Evolutionary conservation across 768 basidiomycete genomes (phyloP).

Genomic region (Leccinum variicolor): DNA sequence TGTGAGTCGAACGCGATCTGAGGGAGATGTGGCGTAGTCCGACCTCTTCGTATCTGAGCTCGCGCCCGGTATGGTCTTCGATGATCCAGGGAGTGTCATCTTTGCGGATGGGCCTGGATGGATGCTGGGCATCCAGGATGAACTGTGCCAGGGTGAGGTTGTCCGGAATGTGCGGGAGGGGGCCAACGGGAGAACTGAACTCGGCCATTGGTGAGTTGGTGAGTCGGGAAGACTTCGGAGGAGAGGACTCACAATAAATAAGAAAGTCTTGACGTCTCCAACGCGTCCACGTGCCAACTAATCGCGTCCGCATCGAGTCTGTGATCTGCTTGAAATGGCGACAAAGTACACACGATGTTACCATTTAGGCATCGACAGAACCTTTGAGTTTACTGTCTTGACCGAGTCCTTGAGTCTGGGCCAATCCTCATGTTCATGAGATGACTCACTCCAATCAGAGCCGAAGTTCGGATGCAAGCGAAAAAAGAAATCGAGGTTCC

Average conservation of each 20-base stretch:
- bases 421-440: background rate
- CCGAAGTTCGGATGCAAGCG: no score
- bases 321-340: background rate
- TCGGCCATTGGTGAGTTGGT: slow-evolving; percentile 21
- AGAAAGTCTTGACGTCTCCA: background rate
- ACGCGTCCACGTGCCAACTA: background rate
- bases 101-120: slow-evolving; percentile 25
- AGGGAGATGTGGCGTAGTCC: background rate
- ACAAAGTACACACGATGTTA: background rate
- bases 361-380: background rate
- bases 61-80: slow-evolving; percentile 38
- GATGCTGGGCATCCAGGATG: slow-evolving; percentile 34
- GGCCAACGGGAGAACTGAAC: slow-evolving; percentile 27
- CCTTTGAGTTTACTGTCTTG: background rate
- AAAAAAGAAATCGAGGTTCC: background rate
- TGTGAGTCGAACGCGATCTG: background rate
- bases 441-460: background rate
- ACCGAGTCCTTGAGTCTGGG: background rate
- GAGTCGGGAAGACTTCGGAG: background rate
- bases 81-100: slow-evolving; percentile 37
- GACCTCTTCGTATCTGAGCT: slow-evolving; percentile 37
- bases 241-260: background rate
- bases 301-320: background rate
- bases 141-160: slow-evolving; percentile 38
- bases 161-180: slow-evolving; percentile 35